These are phyloP conservation scores for Thielaviopsis punctulata DNA, from an alignment of 2,329 filamentous ascomycete genomes.

Conservation along the genomic window DNA sequence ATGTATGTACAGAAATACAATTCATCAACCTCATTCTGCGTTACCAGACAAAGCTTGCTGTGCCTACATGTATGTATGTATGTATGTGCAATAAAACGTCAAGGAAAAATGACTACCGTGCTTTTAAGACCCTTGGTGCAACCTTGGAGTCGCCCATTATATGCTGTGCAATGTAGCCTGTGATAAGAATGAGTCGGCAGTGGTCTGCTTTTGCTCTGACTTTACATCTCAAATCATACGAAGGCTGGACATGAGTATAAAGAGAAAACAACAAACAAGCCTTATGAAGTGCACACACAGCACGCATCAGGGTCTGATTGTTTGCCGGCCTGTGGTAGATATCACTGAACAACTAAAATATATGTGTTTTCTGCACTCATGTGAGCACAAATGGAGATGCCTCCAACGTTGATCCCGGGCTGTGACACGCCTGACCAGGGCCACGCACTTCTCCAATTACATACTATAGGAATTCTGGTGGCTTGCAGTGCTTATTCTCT, in stretches of 20 bases:
- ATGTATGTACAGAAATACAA: too few species aligned
- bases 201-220: not conserved
- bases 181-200: not conserved
- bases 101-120: not conserved
- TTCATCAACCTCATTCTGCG: too few species aligned
- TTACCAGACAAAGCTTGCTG: too few species aligned
- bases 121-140: not conserved
- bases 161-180: not conserved
- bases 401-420: too few species aligned
- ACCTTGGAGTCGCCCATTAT: not conserved
- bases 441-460: too few species aligned
- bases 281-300: not conserved
- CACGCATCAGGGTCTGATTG: not conserved
- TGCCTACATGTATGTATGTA: too few species aligned
- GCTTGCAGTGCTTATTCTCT: not conserved
- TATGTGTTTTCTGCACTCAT: too few species aligned
- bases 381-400: too few species aligned
- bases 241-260: not conserved
- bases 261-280: not conserved
- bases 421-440: too few species aligned
- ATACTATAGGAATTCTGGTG: too few species aligned
- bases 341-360: too few species aligned
- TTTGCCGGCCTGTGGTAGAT: not conserved
- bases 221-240: not conserved
- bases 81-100: too few species aligned